phyloP scores from a whole-genome alignment of 345 rosid genomes.

The Citrus sp. region DNA sequence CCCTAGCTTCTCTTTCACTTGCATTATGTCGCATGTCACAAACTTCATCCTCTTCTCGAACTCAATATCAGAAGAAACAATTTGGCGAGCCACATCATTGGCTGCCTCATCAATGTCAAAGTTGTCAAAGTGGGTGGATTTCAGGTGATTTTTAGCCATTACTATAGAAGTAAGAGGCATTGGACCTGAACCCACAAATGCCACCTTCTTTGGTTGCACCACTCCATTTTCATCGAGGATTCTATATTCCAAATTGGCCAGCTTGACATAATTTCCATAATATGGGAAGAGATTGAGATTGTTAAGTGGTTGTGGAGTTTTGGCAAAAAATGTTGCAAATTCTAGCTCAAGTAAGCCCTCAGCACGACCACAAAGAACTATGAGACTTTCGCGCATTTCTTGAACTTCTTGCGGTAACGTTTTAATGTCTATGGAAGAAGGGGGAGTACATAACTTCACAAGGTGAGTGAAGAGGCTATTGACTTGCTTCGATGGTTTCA shows the following conservation, averaged over 20 bases:
- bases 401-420: conserved; percentile 18
- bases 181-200: conserved; percentile 45
- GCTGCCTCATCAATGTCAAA: conserved; percentile 34
- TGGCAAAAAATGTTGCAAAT: conserved; percentile 31
- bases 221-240: conserved; percentile 28
- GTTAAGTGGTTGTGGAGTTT: conserved; percentile 22
- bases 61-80: conserved; percentile 28
- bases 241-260: conserved; percentile 27
- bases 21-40: conserved; percentile 25
- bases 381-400: conserved; percentile 28
- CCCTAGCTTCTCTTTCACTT: conserved; percentile 26
- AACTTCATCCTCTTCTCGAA: conserved; percentile 39
- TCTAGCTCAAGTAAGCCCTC: conserved; percentile 41
- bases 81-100: conserved; percentile 24
- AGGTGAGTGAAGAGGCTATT: conserved; percentile 25
- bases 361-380: conserved; percentile 24
- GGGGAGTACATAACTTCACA: conserved; percentile 25
- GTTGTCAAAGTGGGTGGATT: conserved; percentile 31
- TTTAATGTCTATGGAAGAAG: conserved; percentile 23
- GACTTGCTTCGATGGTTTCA: conserved; percentile 27
- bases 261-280: conserved; percentile 32
- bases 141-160: conserved; percentile 37
- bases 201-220: conserved; percentile 32
- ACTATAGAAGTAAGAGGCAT: conserved; percentile 43
- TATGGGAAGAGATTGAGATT: conserved; percentile 35